Percentiles rank a stretch among this genome's conserved stretches.
Evolutionary conservation across 306 rosid species (phyloP).

Genomic region (Medicago lupulina): DNA sequence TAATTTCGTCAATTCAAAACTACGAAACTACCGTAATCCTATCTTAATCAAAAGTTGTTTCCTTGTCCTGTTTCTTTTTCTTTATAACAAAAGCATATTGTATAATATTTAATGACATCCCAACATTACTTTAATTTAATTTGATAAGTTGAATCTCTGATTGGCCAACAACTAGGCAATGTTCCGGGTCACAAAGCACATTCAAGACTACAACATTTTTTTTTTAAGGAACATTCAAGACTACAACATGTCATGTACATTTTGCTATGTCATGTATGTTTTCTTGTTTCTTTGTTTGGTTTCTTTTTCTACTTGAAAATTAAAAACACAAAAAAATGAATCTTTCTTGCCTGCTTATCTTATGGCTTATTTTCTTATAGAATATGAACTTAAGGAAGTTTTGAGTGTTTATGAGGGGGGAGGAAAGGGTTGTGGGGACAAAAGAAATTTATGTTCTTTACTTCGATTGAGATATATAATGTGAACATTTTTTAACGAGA

Average conservation of each 20-base stretch:
- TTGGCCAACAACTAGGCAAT: constrained; percentile 38
- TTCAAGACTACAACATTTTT: constrained; percentile 21
- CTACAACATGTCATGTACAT: constrained; percentile 11
- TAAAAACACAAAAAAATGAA: constrained; percentile 28
- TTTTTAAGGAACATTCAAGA: constrained; percentile 29
- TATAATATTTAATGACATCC: constrained; percentile 27
- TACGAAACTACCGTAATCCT: constrained; percentile 17
- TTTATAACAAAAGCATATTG: constrained; percentile 42
- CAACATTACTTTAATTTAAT: constrained; percentile 37
- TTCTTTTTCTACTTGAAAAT: constrained; percentile 44
- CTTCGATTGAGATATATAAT: constrained; percentile 45
- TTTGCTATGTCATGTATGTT: constrained; percentile 18
- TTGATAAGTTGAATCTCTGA: constrained; percentile 28
- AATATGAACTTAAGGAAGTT: constrained; percentile 12
- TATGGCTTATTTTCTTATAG: constrained; percentile 38
- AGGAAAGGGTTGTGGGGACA: constrained; percentile 51
- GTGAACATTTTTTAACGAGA: constrained; percentile 10
- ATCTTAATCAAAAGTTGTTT: constrained; percentile 44
- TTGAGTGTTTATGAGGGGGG: constrained; percentile 29
- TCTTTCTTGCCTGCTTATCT: constrained; percentile 43
- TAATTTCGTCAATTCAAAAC: constrained; percentile 36
- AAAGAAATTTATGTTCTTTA: constrained; percentile 71
- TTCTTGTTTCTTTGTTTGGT: constrained; percentile 45
- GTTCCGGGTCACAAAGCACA: constrained; percentile 37
- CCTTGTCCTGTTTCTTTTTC: constrained; percentile 50